Base-by-base conservation (phyloP, 495 filamentous ascomycete genomes). In the Cercophora newfieldiana region DNA sequence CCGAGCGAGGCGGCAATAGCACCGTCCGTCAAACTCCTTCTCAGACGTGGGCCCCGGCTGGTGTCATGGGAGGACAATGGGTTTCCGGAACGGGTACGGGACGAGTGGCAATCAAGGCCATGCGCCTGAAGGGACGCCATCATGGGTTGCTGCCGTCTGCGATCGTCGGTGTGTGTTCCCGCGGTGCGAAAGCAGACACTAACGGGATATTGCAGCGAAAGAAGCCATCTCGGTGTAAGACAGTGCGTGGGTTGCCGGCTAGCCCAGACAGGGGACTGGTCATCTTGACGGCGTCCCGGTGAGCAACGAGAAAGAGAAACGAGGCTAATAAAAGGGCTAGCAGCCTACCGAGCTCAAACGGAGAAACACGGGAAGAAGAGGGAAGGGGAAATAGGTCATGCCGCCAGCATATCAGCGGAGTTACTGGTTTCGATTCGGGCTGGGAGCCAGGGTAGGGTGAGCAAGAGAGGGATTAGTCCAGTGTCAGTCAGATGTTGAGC, bases 81-180 rank as follows among this genome's bases (percentile, higher is more conserved):
- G 24, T 3, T 26, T 53, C 50, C 61, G 62, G 56, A 33, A 51
- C 49, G 33, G 66, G 66, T 47, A 65, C 24, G 33, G 29, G 57
- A 60, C 8, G 31, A 60, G 33, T 60, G 30, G 33, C 30, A 62
- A 57, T 37, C 60, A 67, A 63, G 37, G 24, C 59, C 59, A 25
- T 55, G 37, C 58, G 26, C 31, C 1, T 53, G 12, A 33, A 66
- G 54, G 59, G 22, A 49, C 37, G 19, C 24, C 59, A 66, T 59
- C 49, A 57, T 61, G 59, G 31, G 37, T 51, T 59, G 44, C 29
- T 59, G 63, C 44, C 58, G 50, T 68, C 61, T 64, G 37, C 18
- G 54, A 57, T 57, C 54, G 7, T 57, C 22, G 37, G 26, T 29
- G 54, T 14, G 54, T 57, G 24, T 57, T 30, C 12, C 54, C 54